Base-by-base conservation (phyloP, 805 yeast genomes). In the Starmerella vaccinii region DNA sequence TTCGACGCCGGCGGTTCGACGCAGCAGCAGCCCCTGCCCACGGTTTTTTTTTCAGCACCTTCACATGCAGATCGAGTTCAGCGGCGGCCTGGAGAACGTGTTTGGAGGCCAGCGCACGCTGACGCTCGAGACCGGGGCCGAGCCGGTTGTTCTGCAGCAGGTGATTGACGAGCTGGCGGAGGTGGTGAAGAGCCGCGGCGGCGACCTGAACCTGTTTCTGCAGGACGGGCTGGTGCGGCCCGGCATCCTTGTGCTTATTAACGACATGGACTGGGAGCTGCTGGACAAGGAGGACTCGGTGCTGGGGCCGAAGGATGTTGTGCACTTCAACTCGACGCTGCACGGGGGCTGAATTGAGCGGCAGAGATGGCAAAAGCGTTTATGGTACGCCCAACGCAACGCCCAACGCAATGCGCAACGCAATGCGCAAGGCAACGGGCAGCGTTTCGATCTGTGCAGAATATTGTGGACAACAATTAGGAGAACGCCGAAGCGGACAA, bases 201-300 rank as follows among this genome's bases (percentile, higher is more conserved):
- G 71, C 24, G 78, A 77, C 30, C 77, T 76, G 52, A 82, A 78
- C 3, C 82, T 88, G 12, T 88, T 90, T 61, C 72, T 89, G 6
- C 92, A 85, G 59, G 89, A 85, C 58, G 95, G 72, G 10, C 76
- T 81, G 1, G 80, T 87, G 59, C 78, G 97, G 46, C 95, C 97
- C 0, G 98, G 98, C 2, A 86, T 90, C 43, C 70, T 90, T 54
- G 95, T 92, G 9, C 73, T 90, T 50, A 83, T 90, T 55, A 90
- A 90, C 62, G 97, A 90, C 63, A 80, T 95, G 0, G 98, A 90
- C 68, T 90, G 97, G 97, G 98, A 90, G 62, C 68, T 90, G 13
- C 95, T 88, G 64, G 97, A 87, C 10, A 88, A 82, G 65, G 88
- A 85, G 59, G 82, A 77, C 9, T 88, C 88, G 61, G 78, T 72